These are phyloP conservation scores for Furcasterigmium furcatum DNA, from an alignment of 2,329 filamentous ascomycete species.

Conservation along the genomic window DNA sequence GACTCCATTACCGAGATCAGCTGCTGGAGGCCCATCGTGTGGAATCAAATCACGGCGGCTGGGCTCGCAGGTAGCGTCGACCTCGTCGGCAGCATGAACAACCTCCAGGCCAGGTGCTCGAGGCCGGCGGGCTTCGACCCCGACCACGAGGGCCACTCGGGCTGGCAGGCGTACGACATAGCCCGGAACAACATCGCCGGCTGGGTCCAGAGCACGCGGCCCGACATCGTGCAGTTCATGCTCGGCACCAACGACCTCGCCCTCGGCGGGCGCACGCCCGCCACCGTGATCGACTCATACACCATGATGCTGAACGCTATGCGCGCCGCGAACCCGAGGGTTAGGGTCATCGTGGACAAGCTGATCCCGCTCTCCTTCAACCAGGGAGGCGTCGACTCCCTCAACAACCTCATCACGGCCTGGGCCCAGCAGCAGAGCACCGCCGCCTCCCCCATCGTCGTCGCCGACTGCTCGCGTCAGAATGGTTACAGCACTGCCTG, in stretches of 20 bases:
- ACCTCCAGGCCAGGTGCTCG: slow-evolving; percentile 31
- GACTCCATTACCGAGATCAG: slow-evolving; percentile 43
- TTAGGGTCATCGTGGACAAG: slow-evolving; percentile 37
- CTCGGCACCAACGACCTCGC: slow-evolving; percentile 41
- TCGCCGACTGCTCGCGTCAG: slow-evolving; percentile 32
- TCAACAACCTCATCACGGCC: slow-evolving; percentile 32
- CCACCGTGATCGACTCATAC: slow-evolving; percentile 33
- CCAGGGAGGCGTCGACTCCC: slow-evolving; percentile 19
- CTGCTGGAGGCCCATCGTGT: slow-evolving; percentile 39
- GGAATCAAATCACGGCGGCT: slow-evolving; percentile 31
- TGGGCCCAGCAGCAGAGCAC: slow-evolving; percentile 31
- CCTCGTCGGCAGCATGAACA: slow-evolving; percentile 37
- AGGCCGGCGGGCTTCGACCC: slow-evolving; percentile 28
- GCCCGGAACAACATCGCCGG: slow-evolving; percentile 33
- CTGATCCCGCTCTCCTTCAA: slow-evolving; percentile 32
- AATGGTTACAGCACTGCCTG: slow-evolving; percentile 26
- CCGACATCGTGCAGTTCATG: slow-evolving; percentile 42
- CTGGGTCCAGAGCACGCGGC: slow-evolving; percentile 31
- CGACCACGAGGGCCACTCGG: slow-evolving; percentile 41
- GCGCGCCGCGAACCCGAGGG: slow-evolving; percentile 28
- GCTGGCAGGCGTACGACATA: slow-evolving; percentile 38
- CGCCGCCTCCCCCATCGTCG: slow-evolving; percentile 32
- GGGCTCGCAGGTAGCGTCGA: slow-evolving; percentile 29
- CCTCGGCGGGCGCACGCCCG: slow-evolving; percentile 19
- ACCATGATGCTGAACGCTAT: slow-evolving; percentile 33